Evolutionary conservation across 169 alveolate species (phyloP), one percentile per base, ranked within the genome.

Genomic region (Eimeria maxima): DNA sequence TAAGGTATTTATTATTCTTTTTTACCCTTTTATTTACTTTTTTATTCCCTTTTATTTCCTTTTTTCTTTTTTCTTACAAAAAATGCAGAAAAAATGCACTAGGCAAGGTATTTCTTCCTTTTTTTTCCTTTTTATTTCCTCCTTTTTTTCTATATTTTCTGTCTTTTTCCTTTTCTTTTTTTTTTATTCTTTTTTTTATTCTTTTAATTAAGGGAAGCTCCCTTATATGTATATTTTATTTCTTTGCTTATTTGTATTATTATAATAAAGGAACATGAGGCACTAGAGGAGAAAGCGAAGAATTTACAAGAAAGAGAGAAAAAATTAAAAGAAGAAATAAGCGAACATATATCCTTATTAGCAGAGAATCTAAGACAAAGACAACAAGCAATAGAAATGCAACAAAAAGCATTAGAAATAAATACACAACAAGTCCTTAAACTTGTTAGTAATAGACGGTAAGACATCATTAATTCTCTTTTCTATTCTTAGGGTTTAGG

Each of bases 341-440:
- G 29, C 29, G 33, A 8, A 29, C 55, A 47, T 5, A 78, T 90
- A 45, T 71, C 87, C 10, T 63, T 16, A 8, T 27, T 90, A 7
- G 88, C 95, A 29, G 38, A 22, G 11, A 88, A 90, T 5, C 20
- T 90, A 7, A 78, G 47, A 14, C 27, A 10, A 8, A 29, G 95
- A 13, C 45, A 78, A n/a, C 47, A 69, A 24, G 95, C 95, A 4
- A 20, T 71, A 44, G 78, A 47, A 24, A 27, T 71, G 89, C 87
- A 90, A 74, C 81, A 90, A 67, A 55, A 60, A 33, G 95, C 95
- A 16, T 88, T 90, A 22, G 74, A 90, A 42, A 78, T 53, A 18
- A 90, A 90, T 53, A 90, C 95, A 27, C 24, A 33, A 8, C 60
- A 71, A 29, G 63, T 90, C 73, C 89, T 90, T 8, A 47, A 55